phyloP scores from a whole-genome alignment of 2,329 filamentous ascomycete genomes.

The Trichophyton mentagrophytes region DNA sequence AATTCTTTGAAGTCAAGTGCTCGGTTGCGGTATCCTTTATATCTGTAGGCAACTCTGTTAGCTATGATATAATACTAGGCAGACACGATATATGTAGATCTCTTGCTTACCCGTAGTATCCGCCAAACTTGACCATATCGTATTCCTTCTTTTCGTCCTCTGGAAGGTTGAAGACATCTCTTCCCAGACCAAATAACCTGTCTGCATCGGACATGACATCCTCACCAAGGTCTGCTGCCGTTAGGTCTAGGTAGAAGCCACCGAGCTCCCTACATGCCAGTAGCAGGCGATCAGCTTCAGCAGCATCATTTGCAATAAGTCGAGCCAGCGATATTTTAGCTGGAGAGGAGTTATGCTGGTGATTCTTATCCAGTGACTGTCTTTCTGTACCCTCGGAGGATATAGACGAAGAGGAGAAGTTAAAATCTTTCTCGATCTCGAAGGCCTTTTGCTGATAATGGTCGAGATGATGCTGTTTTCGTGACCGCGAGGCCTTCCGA shows the following conservation, averaged over 20 bases:
- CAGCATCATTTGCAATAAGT: constrained; percentile 6
- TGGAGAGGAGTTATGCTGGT: not conserved
- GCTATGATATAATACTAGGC: not conserved
- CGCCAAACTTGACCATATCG: constrained; percentile 10
- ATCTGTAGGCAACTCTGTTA: not conserved
- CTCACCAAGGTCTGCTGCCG: constrained; percentile 6
- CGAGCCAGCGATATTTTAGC: constrained; percentile 7
- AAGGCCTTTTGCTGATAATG: not conserved
- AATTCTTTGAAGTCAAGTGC: constrained; percentile 11
- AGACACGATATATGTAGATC: not conserved
- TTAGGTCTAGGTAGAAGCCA: constrained; percentile 10
- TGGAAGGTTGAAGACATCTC: constrained; percentile 6
- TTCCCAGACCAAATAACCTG: constrained; percentile 5
- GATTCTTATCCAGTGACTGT: not conserved
- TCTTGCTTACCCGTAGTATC: constrained; percentile 8
- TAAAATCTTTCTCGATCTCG: not conserved
- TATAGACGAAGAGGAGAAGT: not conserved
- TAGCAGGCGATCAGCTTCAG: constrained; percentile 3
- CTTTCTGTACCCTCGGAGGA: not conserved
- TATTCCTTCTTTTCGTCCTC: constrained; percentile 6
- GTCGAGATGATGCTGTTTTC: not conserved
- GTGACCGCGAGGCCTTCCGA: not conserved
- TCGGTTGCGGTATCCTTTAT: constrained; percentile 11
- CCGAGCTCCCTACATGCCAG: constrained; percentile 6
- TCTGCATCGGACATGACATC: constrained; percentile 7